Evolutionary conservation across 805 yeast genomes (phyloP).

Genomic region (Wickerhamiella parazyma): DNA sequence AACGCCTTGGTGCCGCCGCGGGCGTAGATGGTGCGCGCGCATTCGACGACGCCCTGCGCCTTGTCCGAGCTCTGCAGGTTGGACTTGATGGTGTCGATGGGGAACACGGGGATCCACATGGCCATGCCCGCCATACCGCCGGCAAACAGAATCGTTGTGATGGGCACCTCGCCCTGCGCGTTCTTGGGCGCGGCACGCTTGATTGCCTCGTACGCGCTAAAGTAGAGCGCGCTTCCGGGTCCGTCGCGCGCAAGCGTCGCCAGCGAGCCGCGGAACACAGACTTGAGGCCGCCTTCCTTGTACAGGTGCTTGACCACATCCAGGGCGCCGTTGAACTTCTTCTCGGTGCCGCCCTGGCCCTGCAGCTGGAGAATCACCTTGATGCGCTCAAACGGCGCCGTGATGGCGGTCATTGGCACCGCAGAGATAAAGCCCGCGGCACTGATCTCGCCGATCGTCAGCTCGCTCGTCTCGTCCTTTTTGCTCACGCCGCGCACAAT

Average conservation of each 20-base stretch:
- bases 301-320: slow-evolving; percentile 56
- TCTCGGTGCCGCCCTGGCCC: slow-evolving; percentile 31
- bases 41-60: slow-evolving; percentile 40
- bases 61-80: slow-evolving; percentile 55
- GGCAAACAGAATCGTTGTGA: slow-evolving; percentile 67
- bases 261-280: slow-evolving; percentile 78
- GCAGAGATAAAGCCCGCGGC: slow-evolving; percentile 93
- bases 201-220: slow-evolving; percentile 81
- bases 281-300: slow-evolving; percentile 65
- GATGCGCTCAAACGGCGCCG: slow-evolving; percentile 96
- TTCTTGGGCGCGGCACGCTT: slow-evolving; percentile 37
- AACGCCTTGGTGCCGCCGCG: slow-evolving; percentile 79
- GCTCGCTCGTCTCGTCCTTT: slow-evolving; percentile 27
- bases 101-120: slow-evolving; percentile 95
- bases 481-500: slow-evolving; percentile 39
- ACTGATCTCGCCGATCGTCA: slow-evolving; percentile 59
- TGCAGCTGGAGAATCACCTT: slow-evolving; percentile 86
- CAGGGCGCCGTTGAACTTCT: slow-evolving; percentile 35
- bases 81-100: slow-evolving; percentile 86
- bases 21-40: slow-evolving; percentile 53
- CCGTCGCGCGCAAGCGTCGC: slow-evolving; percentile 96
- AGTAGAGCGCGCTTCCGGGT: slow-evolving; percentile 91
- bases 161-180: slow-evolving; percentile 45
- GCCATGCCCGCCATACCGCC: slow-evolving; percentile 96
- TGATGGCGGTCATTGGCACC: slow-evolving; percentile 84